Conservation (phyloP, 208 protist genomes). For the Porcisia hertigi region DNA sequence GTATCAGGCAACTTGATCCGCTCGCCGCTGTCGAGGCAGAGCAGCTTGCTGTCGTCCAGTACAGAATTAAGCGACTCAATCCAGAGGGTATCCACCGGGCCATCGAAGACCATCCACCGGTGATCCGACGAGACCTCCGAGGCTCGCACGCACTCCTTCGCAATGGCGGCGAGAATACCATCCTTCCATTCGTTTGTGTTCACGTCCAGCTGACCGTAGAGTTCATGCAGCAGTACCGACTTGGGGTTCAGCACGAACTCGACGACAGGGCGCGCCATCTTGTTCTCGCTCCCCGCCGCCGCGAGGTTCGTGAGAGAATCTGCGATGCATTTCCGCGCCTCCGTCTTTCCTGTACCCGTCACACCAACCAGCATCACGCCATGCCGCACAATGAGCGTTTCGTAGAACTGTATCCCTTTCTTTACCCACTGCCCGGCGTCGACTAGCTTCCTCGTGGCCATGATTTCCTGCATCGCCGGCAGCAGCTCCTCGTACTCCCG, state of each 20-base stretch:
- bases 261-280: conserved; percentile 80
- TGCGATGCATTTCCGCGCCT: conserved; percentile 81
- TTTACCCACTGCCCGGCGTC: conserved; percentile 86
- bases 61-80: conserved; percentile 99
- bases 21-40: conserved; percentile 98
- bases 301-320: conserved; percentile 74
- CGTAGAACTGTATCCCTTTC: conserved; percentile 98
- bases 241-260: conserved; percentile 98
- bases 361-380: conserved; percentile 99
- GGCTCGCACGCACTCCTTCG: conserved; percentile 87
- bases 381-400: conserved; percentile 97
- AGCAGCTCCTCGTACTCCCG: conserved; percentile 94
- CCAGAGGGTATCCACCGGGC: conserved; percentile 98
- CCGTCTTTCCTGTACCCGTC: conserved; percentile 97
- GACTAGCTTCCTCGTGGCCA: conserved; percentile 75
- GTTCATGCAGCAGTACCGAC: conserved; percentile 96
- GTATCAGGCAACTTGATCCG: conserved; percentile 96
- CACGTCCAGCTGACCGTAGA: conserved; percentile 96
- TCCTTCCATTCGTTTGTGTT: conserved; percentile 96
- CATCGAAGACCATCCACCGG: conserved; percentile 98
- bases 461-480: conserved; percentile 81
- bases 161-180: conserved; percentile 90
- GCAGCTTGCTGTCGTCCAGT: conserved; percentile 98
- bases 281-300: conserved; percentile 54
- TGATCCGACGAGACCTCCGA: conserved; percentile 81